Evolutionary conservation across 2,329 filamentous ascomycete species (phyloP).

Genomic region (Calonectria leucothoes): DNA sequence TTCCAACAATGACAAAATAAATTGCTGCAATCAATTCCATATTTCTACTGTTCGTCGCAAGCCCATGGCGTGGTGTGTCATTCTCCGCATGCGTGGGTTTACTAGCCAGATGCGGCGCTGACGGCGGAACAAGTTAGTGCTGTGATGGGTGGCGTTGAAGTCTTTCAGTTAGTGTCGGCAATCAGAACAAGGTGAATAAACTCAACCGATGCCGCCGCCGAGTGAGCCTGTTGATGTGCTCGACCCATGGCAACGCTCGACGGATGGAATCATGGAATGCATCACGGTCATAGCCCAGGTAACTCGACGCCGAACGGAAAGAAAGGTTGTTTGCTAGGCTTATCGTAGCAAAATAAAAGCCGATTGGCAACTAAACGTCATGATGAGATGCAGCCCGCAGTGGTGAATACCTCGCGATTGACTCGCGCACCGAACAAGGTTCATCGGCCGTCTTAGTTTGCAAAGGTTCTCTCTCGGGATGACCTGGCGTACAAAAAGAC

Average conservation of each 20-base stretch:
- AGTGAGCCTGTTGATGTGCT: neutral
- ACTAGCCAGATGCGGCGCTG: neutral
- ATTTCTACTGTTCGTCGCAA: neutral
- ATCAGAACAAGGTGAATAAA: neutral
- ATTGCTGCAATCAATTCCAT: neutral
- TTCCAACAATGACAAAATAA: too few species aligned
- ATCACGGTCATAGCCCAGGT: neutral
- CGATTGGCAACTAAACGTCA: neutral
- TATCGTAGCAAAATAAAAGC: too few species aligned
- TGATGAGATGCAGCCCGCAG: neutral
- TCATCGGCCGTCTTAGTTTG: neutral
- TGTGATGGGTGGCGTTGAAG: neutral
- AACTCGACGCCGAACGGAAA: neutral
- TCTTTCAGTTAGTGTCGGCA: neutral
- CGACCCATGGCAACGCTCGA: neutral
- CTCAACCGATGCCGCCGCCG: neutral
- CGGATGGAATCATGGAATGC: neutral
- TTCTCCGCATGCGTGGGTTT: neutral
- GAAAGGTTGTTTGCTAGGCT: too few species aligned
- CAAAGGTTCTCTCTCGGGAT: neutral
- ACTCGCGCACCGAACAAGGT: neutral
- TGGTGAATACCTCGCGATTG: neutral
- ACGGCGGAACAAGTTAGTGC: neutral
- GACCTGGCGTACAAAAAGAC: neutral
- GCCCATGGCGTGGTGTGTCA: neutral